Evolutionary conservation across 768 basidiomycete genomes (phyloP).

Genomic region (Imleria badia): DNA sequence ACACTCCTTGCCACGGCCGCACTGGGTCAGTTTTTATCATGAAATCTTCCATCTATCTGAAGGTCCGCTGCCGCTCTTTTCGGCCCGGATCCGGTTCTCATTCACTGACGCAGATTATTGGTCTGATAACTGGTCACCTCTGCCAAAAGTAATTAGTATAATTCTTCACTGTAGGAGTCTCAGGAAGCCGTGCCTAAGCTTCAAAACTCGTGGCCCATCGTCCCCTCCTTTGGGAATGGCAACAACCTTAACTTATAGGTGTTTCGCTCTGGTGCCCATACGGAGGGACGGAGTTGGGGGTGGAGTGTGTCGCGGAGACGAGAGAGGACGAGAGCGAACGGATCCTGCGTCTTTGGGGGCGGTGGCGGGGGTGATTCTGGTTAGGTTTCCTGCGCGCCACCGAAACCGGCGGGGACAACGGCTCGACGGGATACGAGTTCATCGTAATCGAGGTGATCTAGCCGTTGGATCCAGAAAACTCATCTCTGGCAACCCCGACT

Average conservation of each 20-base stretch:
- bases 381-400: neutral
- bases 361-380: slow-evolving; percentile 15
- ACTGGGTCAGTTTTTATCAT: slow-evolving; percentile 14
- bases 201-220: too few species aligned
- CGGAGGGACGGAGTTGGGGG: slow-evolving; percentile 57
- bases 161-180: too few species aligned
- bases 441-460: slow-evolving; percentile 39
- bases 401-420: slow-evolving; percentile 83
- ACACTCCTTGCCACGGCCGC: slow-evolving; percentile 18
- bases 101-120: too few species aligned
- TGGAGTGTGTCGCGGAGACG: slow-evolving; percentile 72
- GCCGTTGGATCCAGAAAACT: neutral
- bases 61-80: too few species aligned
- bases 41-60: neutral
- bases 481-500: too few species aligned
- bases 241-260: too few species aligned
- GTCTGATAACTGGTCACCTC: too few species aligned
- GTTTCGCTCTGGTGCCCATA: slow-evolving; percentile 74
- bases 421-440: slow-evolving; percentile 92
- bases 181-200: too few species aligned
- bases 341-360: slow-evolving; percentile 45
- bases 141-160: too few species aligned
- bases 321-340: slow-evolving; percentile 56
- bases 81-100: too few species aligned
- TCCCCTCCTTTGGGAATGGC: too few species aligned